These are phyloP conservation scores for Aethionema arabicum DNA, from an alignment of 345 rosid species.

Conservation along the genomic window DNA sequence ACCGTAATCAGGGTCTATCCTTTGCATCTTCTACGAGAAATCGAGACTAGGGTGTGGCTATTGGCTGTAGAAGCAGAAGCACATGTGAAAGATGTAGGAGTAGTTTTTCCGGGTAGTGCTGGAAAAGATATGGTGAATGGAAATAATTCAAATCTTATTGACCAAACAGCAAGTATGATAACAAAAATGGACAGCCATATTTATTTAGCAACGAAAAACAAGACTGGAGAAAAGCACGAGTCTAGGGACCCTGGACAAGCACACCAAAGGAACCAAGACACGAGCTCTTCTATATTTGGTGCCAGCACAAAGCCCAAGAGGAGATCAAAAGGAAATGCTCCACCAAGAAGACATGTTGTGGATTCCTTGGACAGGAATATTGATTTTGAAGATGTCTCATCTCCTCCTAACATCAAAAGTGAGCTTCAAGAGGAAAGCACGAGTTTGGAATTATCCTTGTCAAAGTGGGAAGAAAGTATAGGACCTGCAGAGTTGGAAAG, in stretches of 20 bases:
- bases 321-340: constrained; percentile 70
- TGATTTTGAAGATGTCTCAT: constrained; percentile 60
- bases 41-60: constrained; percentile 97
- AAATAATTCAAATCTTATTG: constrained; percentile 64
- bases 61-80: constrained; percentile 98
- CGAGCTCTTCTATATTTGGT: constrained; percentile 45
- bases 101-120: constrained; percentile 44
- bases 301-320: constrained; percentile 63
- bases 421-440: constrained; percentile 70
- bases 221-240: constrained; percentile 63
- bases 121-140: constrained; percentile 47
- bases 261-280: constrained; percentile 65
- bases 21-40: constrained; percentile 89
- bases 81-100: constrained; percentile 68
- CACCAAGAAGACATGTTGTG: constrained; percentile 54
- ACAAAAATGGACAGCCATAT: constrained; percentile 93
- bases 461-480: constrained; percentile 94
- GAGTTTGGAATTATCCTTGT: constrained; percentile 66
- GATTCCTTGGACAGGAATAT: constrained; percentile 56
- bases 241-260: constrained; percentile 48
- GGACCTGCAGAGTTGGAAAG: constrained; percentile 87
- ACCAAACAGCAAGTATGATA: constrained; percentile 79
- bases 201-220: constrained; percentile 57
- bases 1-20: constrained; percentile 71
- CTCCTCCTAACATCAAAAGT: constrained; percentile 43